Evolutionary conservation across 2,329 filamentous ascomycete genomes (phyloP).

Genomic region (Calonectria pauciramosa): DNA sequence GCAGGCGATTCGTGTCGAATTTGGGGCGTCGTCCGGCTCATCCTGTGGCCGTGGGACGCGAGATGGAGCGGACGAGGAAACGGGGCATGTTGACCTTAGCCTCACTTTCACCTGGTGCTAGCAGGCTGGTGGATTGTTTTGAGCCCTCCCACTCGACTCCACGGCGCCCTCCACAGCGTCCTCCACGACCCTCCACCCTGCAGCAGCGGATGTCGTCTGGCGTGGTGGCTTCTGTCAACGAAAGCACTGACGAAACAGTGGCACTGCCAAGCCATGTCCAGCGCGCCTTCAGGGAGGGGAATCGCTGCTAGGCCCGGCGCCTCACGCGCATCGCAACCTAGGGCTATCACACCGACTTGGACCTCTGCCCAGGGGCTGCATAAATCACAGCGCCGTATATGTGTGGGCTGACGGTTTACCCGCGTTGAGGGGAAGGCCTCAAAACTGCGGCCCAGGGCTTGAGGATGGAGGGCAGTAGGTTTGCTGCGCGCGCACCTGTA

Average conservation of each 20-base stretch:
- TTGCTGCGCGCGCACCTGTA: conserved; percentile 4
- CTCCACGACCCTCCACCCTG: conserved; percentile 23
- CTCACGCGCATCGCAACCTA: conserved; percentile 39
- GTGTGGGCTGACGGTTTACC: conserved; percentile 30
- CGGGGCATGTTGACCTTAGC: conserved; percentile 13
- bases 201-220: conserved; percentile 17
- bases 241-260: conserved; percentile 28
- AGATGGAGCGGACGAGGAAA: conserved; percentile 7
- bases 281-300: conserved; percentile 15
- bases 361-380: conserved; percentile 39
- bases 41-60: conserved; percentile 6
- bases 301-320: conserved; percentile 37
- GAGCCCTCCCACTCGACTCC: conserved; percentile 13
- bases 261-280: conserved; percentile 18
- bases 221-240: conserved; percentile 33
- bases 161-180: background rate
- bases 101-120: conserved; percentile 4
- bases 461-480: conserved; percentile 15
- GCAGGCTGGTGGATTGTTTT: background rate
- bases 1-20: conserved; percentile 16
- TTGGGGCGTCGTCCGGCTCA: conserved; percentile 15
- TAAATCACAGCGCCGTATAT: conserved; percentile 44
- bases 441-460: conserved; percentile 24
- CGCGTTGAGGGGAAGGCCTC: conserved; percentile 30
- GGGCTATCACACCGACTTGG: conserved; percentile 46